phyloP scores from a whole-genome alignment of 78 protist genomes.

The Cavenderia fasciculata region DNA sequence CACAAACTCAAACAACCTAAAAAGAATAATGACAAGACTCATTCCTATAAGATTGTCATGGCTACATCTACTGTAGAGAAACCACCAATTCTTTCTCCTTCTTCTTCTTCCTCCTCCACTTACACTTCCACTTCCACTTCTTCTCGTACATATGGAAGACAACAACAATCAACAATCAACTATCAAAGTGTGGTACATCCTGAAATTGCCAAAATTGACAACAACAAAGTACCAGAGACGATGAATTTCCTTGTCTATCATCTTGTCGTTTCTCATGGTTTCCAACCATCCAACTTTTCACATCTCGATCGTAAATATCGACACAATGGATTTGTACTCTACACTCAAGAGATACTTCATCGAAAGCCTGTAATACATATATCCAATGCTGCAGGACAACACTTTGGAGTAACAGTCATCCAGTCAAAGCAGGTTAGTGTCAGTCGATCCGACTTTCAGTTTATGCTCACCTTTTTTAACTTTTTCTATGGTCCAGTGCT shows the following conservation, averaged over 20 bases:
- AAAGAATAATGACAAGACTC: no score
- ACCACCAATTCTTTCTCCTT: no score
- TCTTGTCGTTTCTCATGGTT: not conserved
- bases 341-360: not conserved
- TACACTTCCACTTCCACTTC: no score
- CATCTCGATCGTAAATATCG: slow-evolving; percentile 2
- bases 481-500: slow-evolving; percentile 3
- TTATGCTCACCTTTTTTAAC: slow-evolving; percentile 13
- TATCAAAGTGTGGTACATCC: not conserved
- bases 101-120: no score
- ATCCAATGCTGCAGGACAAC: not conserved
- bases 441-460: not conserved
- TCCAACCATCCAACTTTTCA: not conserved
- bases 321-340: slow-evolving; percentile 1
- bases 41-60: no score
- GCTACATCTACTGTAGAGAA: no score
- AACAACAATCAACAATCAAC: not conserved
- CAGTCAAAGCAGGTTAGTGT: not conserved
- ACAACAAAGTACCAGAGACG: not conserved
- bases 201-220: no score
- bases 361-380: slow-evolving; percentile 16
- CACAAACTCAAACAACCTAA: not conserved
- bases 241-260: not conserved
- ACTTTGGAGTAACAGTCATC: slow-evolving; percentile 4
- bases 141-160: not conserved